phyloP scores from a whole-genome alignment of 345 rosid species.

The Eucalyptus dawsonii region DNA sequence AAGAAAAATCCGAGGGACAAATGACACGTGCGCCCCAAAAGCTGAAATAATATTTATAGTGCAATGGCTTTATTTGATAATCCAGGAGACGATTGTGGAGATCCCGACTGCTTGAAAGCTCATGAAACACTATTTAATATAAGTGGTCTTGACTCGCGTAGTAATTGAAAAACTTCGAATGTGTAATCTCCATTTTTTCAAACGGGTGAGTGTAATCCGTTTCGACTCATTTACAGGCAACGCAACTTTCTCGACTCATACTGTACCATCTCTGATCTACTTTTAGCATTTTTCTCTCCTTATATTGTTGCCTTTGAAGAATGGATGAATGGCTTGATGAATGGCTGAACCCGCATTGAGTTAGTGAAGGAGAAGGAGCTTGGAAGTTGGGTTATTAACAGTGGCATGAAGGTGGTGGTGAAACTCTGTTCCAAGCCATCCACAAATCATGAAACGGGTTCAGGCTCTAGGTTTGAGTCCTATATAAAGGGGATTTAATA shows the following conservation, averaged over 20 bases:
- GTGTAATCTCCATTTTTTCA: neutral
- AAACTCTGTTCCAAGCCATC: neutral
- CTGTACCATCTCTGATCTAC: accelerated
- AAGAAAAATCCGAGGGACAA: neutral
- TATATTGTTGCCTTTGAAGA: neutral
- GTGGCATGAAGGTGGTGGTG: neutral
- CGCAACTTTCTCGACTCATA: too few species aligned
- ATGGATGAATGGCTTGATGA: neutral
- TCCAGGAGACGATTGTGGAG: neutral
- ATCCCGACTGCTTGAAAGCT: neutral
- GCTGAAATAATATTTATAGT: neutral
- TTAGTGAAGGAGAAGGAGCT: neutral
- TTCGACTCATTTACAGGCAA: too few species aligned
- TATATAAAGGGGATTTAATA: neutral
- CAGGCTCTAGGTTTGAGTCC: neutral
- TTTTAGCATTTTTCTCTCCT: too few species aligned
- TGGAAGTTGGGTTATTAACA: neutral
- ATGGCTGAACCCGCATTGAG: too few species aligned
- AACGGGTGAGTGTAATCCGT: too few species aligned
- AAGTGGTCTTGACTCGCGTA: neutral
- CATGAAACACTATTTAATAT: neutral
- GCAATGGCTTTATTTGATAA: neutral
- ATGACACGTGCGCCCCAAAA: neutral
- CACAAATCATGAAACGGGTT: neutral
- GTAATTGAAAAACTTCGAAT: neutral